These are phyloP conservation scores for Xylaria sp. DNA, from an alignment of 2,329 filamentous ascomycete genomes.

Conservation along the genomic window DNA sequence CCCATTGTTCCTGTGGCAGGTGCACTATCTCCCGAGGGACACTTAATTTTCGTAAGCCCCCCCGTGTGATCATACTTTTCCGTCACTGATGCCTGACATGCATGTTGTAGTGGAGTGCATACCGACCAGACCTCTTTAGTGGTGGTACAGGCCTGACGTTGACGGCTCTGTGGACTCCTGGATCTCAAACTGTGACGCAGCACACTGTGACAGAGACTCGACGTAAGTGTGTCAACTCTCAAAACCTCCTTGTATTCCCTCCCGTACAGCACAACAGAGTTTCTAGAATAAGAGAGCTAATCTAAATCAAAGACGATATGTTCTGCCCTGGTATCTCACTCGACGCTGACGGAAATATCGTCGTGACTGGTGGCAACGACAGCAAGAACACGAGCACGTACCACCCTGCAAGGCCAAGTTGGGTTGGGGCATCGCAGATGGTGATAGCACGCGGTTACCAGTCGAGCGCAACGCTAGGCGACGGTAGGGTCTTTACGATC, in stretches of 20 bases:
- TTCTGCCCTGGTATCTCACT: conserved; percentile 62
- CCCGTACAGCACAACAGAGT: neutral
- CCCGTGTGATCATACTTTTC: neutral
- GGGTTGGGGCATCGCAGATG: conserved; percentile 51
- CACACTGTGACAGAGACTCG: conserved; percentile 48
- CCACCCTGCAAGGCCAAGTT: conserved; percentile 46
- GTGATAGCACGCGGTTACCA: conserved; percentile 59
- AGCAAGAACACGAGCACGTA: conserved; percentile 56
- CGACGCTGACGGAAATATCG: conserved; percentile 53
- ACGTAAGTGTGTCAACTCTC: conserved; percentile 12
- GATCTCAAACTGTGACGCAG: conserved; percentile 36
- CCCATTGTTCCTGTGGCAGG: conserved; percentile 45
- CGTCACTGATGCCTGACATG: neutral
- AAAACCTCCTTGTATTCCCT: neutral
- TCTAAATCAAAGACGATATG: conserved; percentile 49
- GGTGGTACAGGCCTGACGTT: conserved; percentile 30
- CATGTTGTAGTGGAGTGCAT: conserved; percentile 35
- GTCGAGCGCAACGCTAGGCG: conserved; percentile 53
- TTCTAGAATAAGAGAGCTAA: conserved; percentile 32
- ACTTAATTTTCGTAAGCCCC: conserved; percentile 32
- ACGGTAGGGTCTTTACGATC: conserved; percentile 63
- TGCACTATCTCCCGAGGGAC: conserved; percentile 36
- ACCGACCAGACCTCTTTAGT: conserved; percentile 26
- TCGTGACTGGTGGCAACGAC: conserved; percentile 61
- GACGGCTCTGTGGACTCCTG: conserved; percentile 30